Evolutionary conservation across 768 basidiomycete genomes (phyloP), one percentile per base, ranked within the genome.

Genomic region (Butyriboletus loyo): DNA sequence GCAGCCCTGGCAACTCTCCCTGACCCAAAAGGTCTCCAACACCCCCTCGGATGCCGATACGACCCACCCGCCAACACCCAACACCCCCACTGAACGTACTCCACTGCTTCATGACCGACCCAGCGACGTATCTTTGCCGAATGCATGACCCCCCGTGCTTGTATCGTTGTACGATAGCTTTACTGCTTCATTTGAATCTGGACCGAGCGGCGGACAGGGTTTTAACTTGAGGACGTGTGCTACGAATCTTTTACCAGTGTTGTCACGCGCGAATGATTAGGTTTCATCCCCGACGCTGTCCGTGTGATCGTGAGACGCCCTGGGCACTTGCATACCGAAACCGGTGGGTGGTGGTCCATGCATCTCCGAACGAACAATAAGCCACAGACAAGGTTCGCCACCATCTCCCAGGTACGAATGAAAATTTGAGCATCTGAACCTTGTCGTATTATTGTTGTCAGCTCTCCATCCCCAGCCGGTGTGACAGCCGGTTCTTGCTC

Each of bases 1-100:
- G 1, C 81, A 83, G 54, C 81, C 84, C 11, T 70, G 68, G 55
- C 63, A 65, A 7, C 61, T 62, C 32, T 57, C 52, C 61, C 63
- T 54, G n/a, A 19, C 35, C 10, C 42, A 55, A 44, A 63, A 64
- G 36, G 8, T 46, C 5, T 42, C 57, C 28, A 45, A 42, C 36
- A n/a, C 55, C 1, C 2, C 51, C 28, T 22, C 60, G 10, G 46
- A 25, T 34, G 7, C 46, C 9, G 49, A 57, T 7, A 22, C 51
- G 14, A 39, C 54, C 31, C 53, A 13, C 7, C 44, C 46, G 19
- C 42, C 62, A 4, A 30, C 60, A 5, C 49, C 55, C 35, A 13
- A 62, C 58, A 36, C 59, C 32, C 55, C 63, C 40, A 58, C 66
- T 53, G 73, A 72, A 53, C 68, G 63, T 19, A 72, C 71, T 9